These are phyloP conservation scores for Fagus crenata DNA, from an alignment of 306 rosid species.

Conservation along the genomic window DNA sequence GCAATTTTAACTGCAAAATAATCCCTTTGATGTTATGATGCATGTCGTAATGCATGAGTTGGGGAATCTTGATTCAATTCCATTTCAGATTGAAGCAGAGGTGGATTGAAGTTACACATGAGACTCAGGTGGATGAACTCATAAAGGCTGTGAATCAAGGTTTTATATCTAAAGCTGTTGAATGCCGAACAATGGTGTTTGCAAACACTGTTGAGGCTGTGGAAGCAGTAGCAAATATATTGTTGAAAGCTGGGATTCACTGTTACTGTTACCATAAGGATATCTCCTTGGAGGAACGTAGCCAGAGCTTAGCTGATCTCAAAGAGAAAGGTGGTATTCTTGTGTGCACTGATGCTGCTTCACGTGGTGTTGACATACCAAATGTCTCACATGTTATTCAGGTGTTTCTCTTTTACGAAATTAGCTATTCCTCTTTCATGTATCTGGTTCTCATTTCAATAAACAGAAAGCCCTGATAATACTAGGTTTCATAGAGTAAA, in stretches of 20 bases:
- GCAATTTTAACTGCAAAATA: background rate
- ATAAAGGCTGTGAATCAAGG: slow-evolving; percentile 65
- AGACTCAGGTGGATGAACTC: slow-evolving; percentile 84
- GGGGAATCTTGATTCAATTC: slow-evolving; percentile 10
- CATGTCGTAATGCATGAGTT: slow-evolving; percentile 15
- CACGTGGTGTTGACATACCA: slow-evolving; percentile 92
- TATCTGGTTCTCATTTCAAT: background rate
- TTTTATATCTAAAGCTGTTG: slow-evolving; percentile 44
- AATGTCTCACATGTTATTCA: slow-evolving; percentile 87
- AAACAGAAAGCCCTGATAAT: background rate
- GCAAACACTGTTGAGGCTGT: slow-evolving; percentile 92
- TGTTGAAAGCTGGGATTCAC: slow-evolving; percentile 59
- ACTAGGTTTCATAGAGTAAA: background rate
- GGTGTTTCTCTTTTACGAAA: slow-evolving; percentile 45
- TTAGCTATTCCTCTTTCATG: background rate
- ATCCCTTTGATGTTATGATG: background rate
- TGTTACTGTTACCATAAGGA: slow-evolving; percentile 79
- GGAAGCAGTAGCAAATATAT: slow-evolving; percentile 79
- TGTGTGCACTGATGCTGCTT: slow-evolving; percentile 96
- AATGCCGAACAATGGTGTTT: slow-evolving; percentile 78
- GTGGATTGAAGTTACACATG: slow-evolving; percentile 81
- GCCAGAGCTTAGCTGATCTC: slow-evolving; percentile 68
- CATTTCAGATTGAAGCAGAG: slow-evolving; percentile 74
- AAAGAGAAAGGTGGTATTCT: slow-evolving; percentile 83
- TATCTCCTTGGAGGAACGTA: slow-evolving; percentile 83